Evolutionary conservation across 176 grass and related monocot genomes (phyloP).

Genomic region (Otatea glauca): DNA sequence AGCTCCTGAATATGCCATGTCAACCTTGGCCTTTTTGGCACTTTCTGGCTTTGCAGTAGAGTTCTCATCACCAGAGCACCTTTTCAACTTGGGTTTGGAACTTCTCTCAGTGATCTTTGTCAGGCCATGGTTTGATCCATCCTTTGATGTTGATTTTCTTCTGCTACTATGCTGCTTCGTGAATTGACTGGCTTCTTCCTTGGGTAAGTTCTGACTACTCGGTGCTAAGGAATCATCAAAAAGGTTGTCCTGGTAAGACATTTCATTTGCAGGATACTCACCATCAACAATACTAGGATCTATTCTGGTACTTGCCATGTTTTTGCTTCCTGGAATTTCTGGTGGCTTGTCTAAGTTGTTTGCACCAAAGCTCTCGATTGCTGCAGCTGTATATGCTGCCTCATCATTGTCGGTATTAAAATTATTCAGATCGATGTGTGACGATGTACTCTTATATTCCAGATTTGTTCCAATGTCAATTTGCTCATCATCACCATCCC

Average conservation of each 20-base stretch:
- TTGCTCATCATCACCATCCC: slow-evolving; percentile 61
- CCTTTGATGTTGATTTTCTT: slow-evolving; percentile 55
- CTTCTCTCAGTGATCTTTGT: slow-evolving; percentile 47
- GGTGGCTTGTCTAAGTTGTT: slow-evolving; percentile 37
- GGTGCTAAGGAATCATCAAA: slow-evolving; percentile 40
- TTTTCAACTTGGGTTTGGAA: slow-evolving; percentile 65
- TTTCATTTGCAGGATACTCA: slow-evolving; percentile 40
- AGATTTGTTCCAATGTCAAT: slow-evolving; percentile 60
- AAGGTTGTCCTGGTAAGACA: slow-evolving; percentile 42
- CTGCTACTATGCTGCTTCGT: slow-evolving; percentile 47
- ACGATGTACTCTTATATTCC: slow-evolving; percentile 58
- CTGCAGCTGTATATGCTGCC: slow-evolving; percentile 22
- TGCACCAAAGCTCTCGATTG: slow-evolving; percentile 37
- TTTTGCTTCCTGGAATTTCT: slow-evolving; percentile 49
- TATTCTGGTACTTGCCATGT: slow-evolving; percentile 23
- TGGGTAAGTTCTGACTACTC: slow-evolving; percentile 34
- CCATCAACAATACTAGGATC: slow-evolving; percentile 37
- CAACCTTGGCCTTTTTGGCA: slow-evolving; percentile 74
- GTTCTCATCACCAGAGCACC: slow-evolving; percentile 48
- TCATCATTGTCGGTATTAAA: slow-evolving; percentile 54
- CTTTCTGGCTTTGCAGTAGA: slow-evolving; percentile 46
- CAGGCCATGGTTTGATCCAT: slow-evolving; percentile 52
- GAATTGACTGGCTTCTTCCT: slow-evolving; percentile 48
- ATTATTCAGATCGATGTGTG: slow-evolving; percentile 69
- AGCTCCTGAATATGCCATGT: slow-evolving; percentile 38